Percentiles rank a stretch among this genome's conserved stretches.
phyloP scores from a whole-genome alignment of 2,329 filamentous ascomycete species.

The Lasiodiplodia sp. region DNA sequence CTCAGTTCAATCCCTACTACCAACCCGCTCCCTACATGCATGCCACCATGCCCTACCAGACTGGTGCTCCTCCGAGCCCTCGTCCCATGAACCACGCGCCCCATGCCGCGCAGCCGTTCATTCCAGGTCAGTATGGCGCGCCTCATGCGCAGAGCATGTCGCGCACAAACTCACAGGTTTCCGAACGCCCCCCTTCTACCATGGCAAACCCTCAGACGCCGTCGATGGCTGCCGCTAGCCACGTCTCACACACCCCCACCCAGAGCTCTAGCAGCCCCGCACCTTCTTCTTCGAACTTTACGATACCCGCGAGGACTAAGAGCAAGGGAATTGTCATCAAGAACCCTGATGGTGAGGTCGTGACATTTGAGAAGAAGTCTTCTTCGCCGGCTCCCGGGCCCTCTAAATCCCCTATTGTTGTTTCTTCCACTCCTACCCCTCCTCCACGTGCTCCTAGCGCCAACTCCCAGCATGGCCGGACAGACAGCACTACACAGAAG shows the following conservation, averaged over 20 bases:
- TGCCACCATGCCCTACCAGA: conserved; percentile 44
- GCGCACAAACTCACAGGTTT: conserved; percentile 65
- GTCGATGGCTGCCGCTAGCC: conserved; percentile 50
- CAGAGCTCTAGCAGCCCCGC: conserved; percentile 65
- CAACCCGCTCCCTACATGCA: conserved; percentile 53
- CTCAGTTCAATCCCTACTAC: conserved; percentile 49
- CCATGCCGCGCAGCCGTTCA: conserved; percentile 55
- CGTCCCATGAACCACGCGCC: conserved; percentile 57
- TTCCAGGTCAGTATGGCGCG: conserved; percentile 61
- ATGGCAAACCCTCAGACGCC: conserved; percentile 67
- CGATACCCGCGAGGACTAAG: conserved; percentile 68
- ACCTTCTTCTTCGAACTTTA: conserved; percentile 67
- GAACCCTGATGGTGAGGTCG: conserved; percentile 77
- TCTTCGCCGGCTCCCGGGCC: conserved; percentile 59
- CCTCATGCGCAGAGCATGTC: conserved; percentile 76
- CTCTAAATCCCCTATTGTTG: conserved; percentile 67
- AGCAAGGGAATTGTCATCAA: conserved; percentile 84
- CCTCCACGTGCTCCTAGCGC: conserved; percentile 77
- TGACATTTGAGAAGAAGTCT: conserved; percentile 65
- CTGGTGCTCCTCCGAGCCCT: conserved; percentile 53
- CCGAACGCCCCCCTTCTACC: conserved; percentile 68
- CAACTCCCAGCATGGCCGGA: conserved; percentile 70
- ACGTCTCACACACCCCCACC: conserved; percentile 60
- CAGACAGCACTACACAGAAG: conserved; percentile 75
- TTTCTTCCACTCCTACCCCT: conserved; percentile 75